A percentile compares a stretch with the other conserved stretches of the same genome.
phyloP scores from a whole-genome alignment of 192 early-diverging fungal genomes.

The Funneliformis mosseae region DNA sequence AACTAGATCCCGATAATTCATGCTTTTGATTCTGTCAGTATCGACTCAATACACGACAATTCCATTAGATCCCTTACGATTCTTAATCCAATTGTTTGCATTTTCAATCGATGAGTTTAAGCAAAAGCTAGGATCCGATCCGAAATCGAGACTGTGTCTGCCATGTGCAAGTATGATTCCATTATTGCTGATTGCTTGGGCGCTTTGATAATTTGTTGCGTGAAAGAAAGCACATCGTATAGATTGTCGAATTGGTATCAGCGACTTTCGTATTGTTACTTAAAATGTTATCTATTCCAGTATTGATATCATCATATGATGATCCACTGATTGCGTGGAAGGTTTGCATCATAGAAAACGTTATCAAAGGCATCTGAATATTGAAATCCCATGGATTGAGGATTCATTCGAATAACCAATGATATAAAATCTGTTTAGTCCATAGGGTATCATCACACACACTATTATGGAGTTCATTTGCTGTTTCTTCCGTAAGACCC shows the following conservation, averaged over 20 bases:
- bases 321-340: not conserved
- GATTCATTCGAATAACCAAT: not conserved
- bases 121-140: not conserved
- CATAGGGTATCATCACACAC: not conserved
- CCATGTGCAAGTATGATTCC: not conserved
- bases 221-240: too few species aligned
- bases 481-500: conserved; percentile 4
- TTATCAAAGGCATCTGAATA: not conserved
- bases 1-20: not conserved
- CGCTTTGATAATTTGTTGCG: not conserved
- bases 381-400: not conserved
- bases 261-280: too few species aligned
- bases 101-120: not conserved
- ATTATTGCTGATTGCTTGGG: not conserved
- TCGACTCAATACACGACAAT: not conserved
- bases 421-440: not conserved
- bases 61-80: not conserved
- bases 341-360: not conserved
- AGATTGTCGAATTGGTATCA: too few species aligned
- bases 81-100: conserved; percentile 2
- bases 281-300: too few species aligned
- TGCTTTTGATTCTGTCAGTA: not conserved
- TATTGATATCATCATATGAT: too few species aligned
- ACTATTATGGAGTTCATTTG: not conserved
- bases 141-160: not conserved